Percentiles rank a stretch among this genome's conserved stretches.
Evolutionary conservation across 2,329 filamentous ascomycete genomes (phyloP).

Genomic region (Thelonectria rubi): DNA sequence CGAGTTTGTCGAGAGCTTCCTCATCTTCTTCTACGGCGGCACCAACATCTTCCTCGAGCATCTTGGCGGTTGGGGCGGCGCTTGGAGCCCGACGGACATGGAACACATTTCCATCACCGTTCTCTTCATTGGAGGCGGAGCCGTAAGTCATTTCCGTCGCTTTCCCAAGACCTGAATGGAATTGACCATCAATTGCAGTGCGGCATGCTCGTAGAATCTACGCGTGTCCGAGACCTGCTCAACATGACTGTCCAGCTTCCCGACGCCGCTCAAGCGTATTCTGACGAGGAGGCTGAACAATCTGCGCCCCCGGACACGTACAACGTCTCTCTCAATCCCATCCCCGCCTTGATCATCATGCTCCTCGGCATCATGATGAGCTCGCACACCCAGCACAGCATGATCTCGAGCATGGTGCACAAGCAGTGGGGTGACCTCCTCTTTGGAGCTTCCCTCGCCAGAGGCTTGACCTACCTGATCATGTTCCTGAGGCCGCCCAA

Average conservation of each 20-base stretch:
- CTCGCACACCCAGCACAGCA: slow-evolving; percentile 83
- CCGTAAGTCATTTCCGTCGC: slow-evolving; percentile 63
- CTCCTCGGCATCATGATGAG: slow-evolving; percentile 95
- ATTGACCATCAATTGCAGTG: slow-evolving; percentile 57
- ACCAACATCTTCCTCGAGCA: slow-evolving; percentile 96
- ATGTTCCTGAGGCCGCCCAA: slow-evolving; percentile 82
- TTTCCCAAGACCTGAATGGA: neutral
- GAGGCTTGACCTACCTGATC: slow-evolving; percentile 81
- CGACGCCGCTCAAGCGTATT: slow-evolving; percentile 45
- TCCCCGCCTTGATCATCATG: slow-evolving; percentile 87
- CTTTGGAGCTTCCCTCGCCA: slow-evolving; percentile 80
- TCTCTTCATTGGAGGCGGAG: slow-evolving; percentile 90
- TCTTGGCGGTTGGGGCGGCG: slow-evolving; percentile 74
- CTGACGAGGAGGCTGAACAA: slow-evolving; percentile 60
- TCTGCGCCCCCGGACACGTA: slow-evolving; percentile 70
- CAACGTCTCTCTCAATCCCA: slow-evolving; percentile 82
- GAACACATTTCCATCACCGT: slow-evolving; percentile 94
- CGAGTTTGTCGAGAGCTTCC: slow-evolving; percentile 87
- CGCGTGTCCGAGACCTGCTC: slow-evolving; percentile 71
- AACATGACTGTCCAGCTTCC: slow-evolving; percentile 60
- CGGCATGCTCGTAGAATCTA: slow-evolving; percentile 87
- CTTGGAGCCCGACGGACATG: slow-evolving; percentile 81
- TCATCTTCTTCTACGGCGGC: slow-evolving; percentile 89
- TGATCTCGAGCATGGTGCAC: slow-evolving; percentile 91
- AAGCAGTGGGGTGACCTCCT: slow-evolving; percentile 92